Evolutionary conservation across 2,329 filamentous ascomycete genomes (phyloP), one percentile per base, ranked within the genome.

Genomic region (Ambrosiella xylebori): DNA sequence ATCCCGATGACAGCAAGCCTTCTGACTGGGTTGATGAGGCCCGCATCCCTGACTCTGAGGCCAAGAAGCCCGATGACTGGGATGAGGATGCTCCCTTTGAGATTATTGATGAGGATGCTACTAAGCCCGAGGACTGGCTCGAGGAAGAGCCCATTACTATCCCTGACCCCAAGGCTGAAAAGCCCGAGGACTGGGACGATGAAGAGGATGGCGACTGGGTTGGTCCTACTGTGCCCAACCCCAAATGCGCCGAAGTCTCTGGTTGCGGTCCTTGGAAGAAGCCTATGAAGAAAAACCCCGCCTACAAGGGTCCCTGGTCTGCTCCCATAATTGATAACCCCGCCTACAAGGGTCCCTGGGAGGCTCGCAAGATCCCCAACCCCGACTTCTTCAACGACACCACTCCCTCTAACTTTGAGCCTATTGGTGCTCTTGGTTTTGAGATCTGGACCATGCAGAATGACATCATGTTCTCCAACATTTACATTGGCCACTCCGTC

Each of bases 381-480:
- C 93, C 93, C 63, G 79, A 84, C 72, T 97, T 84, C 80, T 98
- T 83, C 65, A 90, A 98, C 80, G 93, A 97, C 80, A 95, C 95
- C 84, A 86, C 80, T 62, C 93, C 93, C 56, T 77, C 93, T 71
- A 93, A 95, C 81, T 87, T 98, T 68, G 93, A 98, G 79, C 90
- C 93, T 65, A 97, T 98, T 72, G 93, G 93, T 68, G 91, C 88
- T 76, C 90, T 97, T 74, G 93, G 93, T 66, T 97, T 97, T 68
- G 93, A 98, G 74, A 91, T 98, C 75, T 98, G 93, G 93, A 97
- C 93, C 67, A 98, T 98, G 93, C 91, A 96, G 76, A 95, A 84
- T 71, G 86, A 96, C 69, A 97, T 98, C 66, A 85, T 96, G 67
- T 97, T 98, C 67, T 88, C 97, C 82, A 98, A 98, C 84, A 94